Base-by-base conservation (phyloP, 768 basidiomycete species). In the Asterophora parasitica region DNA sequence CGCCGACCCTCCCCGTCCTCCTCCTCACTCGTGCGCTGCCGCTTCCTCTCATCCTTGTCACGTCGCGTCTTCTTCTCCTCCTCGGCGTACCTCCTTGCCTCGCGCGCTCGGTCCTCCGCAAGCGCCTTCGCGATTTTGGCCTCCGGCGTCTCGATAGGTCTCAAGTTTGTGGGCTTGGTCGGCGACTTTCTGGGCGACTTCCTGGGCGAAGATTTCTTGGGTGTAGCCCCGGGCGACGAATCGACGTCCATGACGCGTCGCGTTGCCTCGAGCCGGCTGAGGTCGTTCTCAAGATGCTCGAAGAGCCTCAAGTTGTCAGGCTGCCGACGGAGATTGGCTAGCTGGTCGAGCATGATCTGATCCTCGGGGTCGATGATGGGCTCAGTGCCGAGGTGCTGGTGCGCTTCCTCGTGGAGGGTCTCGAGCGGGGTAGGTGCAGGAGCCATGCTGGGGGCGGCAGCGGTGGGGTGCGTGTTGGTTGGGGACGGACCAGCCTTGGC, bases 281-380 rank as follows among this genome's bases (percentile, higher is more conserved):
- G 6, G 9, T 42, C 9, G 3, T 31, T 30, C 16, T 49, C 44
- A 2, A 49, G 39, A 16, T 17, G 4, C 30, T 42, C 42, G 28
- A 47, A 39, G n/a, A 37, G 30, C 2, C 42, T 28, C 17, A 54
- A 31, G 16, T 47, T 44, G 50, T 34, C 19, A 30, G 37, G 41
- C 30, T 50, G 46, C 12, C 27, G n/a, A 6, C 42, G 36, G 23
- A 53, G 48, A 3, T 17, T 43, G 40, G 27, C 45, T 12, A 54
- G 48, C 39, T 54, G 44, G 9, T 37, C 37, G 19, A 57, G 16
- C 41, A 54, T 49, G 33, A 54, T 51, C 2, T 12, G 39, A 31
- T 54, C 53, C 15, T 51, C 49, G 7, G 28, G 33, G 36, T 54
- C 43, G 35, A 26, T 16, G 35, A 26, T 16, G 15, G 49, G 38